Evolutionary conservation across 2,329 filamentous ascomycete genomes (phyloP).

Genomic region (Ambrosiella cleistominuta): DNA sequence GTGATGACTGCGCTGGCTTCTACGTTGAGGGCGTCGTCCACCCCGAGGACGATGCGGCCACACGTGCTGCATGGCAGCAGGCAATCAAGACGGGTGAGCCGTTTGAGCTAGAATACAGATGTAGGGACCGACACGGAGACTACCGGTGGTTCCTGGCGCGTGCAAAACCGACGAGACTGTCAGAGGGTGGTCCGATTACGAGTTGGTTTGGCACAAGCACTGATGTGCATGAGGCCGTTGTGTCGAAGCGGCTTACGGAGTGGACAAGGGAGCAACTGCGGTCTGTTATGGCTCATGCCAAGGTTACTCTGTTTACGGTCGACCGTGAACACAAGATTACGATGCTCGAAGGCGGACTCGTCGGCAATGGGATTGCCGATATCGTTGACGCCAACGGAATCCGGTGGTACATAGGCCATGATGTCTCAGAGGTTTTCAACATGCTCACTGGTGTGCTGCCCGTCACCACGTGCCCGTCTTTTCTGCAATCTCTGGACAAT

Average conservation of each 20-base stretch:
- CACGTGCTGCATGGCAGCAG: slow-evolving; percentile 39
- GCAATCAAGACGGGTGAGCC: slow-evolving; percentile 49
- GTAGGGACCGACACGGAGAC: slow-evolving; percentile 44
- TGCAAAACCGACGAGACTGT: slow-evolving; percentile 49
- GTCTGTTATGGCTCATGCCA: slow-evolving; percentile 56
- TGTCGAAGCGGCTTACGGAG: slow-evolving; percentile 50
- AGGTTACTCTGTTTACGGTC: slow-evolving; percentile 59
- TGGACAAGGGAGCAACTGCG: slow-evolving; percentile 52
- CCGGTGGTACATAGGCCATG: slow-evolving; percentile 38
- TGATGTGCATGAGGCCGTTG: slow-evolving; percentile 53
- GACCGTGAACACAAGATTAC: slow-evolving; percentile 44
- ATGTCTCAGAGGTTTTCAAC: slow-evolving; percentile 48
- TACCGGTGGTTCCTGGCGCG: slow-evolving; percentile 68
- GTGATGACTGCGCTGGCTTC: slow-evolving; percentile 42
- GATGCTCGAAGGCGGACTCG: slow-evolving; percentile 51
- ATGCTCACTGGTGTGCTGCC: slow-evolving; percentile 17
- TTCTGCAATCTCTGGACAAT: slow-evolving; percentile 41
- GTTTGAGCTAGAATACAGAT: slow-evolving; percentile 56
- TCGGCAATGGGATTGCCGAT: slow-evolving; percentile 30
- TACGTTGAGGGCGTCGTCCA: slow-evolving; percentile 51
- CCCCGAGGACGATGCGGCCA: slow-evolving; percentile 46
- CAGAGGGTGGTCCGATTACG: slow-evolving; percentile 47
- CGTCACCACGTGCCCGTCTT: slow-evolving; percentile 22
- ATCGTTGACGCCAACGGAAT: slow-evolving; percentile 21
- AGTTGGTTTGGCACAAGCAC: slow-evolving; percentile 71